Evolutionary conservation across 108 stramenopile genomes (phyloP), one percentile per base, ranked within the genome.

Genomic region (Epithemia pelagica): DNA sequence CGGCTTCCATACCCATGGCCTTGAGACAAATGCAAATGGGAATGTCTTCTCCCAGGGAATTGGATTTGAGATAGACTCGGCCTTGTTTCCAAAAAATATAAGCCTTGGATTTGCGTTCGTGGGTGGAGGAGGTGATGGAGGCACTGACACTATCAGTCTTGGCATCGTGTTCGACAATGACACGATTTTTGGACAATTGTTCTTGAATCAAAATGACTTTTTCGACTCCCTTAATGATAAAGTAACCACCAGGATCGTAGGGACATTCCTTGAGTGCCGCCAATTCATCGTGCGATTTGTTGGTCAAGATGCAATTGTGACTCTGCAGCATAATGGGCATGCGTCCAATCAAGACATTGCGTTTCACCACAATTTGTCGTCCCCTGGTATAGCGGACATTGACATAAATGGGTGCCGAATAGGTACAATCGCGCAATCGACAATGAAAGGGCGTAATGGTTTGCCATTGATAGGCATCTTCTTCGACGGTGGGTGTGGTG

Each of bases 221-320:
- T 74, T 97, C 96, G 2, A 89, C 88, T 22, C 96, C 96, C 76
- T 98, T 98, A 64, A 99, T 86, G 62, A 99, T 81, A 67, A 99
- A 99, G 79, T 99, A 99, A 28, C 99, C 98, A 62, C 99, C 99
- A 10, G 98, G 98, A 76, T 99, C 98, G 78, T 97, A 95, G 0
- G 96, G 96, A 73, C 99, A 99, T 77, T 99, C 99, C 74, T 94
- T 89, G 87, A 96, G 84, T 22, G 68, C 82, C 18, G 96, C 96
- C 70, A 98, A 74, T 76, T 97, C 74, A 5, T 75, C 68, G 71
- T 96, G 89, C 5, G 82, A 75, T 74, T 91, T 92, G 20, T 81
- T 89, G 27, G 73, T 65, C 30, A 99, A 79, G 8, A 96, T 69
- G 79, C 99, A 99, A 68, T 95, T 94, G 23, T 79, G 76, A 26